These are phyloP conservation scores for Exophiala alcalophila DNA, from an alignment of 2,329 filamentous ascomycete genomes.

Conservation along the genomic window DNA sequence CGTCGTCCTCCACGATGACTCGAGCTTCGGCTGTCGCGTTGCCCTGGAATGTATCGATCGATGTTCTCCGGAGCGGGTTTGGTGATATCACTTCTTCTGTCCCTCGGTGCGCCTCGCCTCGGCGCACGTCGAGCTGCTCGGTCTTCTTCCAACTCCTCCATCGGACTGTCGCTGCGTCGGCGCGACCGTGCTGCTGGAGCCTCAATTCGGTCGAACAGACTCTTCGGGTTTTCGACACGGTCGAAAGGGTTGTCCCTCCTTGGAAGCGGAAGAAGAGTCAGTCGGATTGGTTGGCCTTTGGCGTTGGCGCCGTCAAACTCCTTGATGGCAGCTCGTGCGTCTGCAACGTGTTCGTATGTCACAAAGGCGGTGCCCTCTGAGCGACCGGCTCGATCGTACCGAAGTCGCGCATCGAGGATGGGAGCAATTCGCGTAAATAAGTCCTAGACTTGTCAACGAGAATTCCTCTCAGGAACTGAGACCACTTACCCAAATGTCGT, in stretches of 20 bases:
- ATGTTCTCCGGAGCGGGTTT: slow-evolving; percentile 64
- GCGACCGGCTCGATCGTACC: slow-evolving; percentile 84
- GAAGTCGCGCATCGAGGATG: slow-evolving; percentile 64
- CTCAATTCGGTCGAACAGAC: slow-evolving; percentile 64
- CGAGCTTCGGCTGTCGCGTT: slow-evolving; percentile 41
- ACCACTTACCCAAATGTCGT: slow-evolving; percentile 68
- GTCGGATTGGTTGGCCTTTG: slow-evolving; percentile 77
- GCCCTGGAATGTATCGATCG: slow-evolving; percentile 74
- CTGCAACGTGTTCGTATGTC: slow-evolving; percentile 67
- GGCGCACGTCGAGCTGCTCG: slow-evolving; percentile 39
- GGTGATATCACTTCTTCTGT: slow-evolving; percentile 52
- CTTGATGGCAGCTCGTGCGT: slow-evolving; percentile 70
- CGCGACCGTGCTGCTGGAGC: slow-evolving; percentile 40
- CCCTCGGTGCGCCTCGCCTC: slow-evolving; percentile 38
- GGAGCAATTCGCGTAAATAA: slow-evolving; percentile 77
- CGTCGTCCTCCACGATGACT: slow-evolving; percentile 46
- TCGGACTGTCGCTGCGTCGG: slow-evolving; percentile 44
- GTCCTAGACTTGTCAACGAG: slow-evolving; percentile 53
- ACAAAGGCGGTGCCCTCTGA: slow-evolving; percentile 83
- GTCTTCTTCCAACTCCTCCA: slow-evolving; percentile 38
- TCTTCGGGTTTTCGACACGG: slow-evolving; percentile 53
- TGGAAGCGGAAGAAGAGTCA: slow-evolving; percentile 63
- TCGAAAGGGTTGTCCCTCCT: slow-evolving; percentile 48
- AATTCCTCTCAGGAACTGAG: neutral
- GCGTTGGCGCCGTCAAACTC: slow-evolving; percentile 90